A percentile compares a stretch with the other conserved stretches of the same genome.
Conservation (phyloP, 371 early-diverging fungal genomes). For the Mucor irregularis region DNA sequence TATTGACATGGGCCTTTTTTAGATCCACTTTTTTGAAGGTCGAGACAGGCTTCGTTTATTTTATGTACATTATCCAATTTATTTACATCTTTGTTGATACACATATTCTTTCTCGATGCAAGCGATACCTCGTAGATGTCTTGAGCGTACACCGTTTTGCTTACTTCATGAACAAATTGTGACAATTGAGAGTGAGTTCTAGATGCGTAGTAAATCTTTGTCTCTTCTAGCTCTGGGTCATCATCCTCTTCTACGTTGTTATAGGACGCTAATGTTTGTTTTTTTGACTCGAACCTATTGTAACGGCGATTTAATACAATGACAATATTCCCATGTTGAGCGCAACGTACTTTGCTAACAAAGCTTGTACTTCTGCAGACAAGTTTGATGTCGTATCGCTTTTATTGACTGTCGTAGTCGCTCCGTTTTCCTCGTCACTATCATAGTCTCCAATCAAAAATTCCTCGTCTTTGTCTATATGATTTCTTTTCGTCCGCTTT, state of each 20-base stretch:
- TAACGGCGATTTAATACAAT: neutral
- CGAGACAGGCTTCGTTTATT: constrained; percentile 82
- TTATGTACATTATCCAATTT: constrained; percentile 46
- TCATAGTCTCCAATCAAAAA: constrained; percentile 69
- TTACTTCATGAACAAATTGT: constrained; percentile 88
- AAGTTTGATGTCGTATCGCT: constrained; percentile 25
- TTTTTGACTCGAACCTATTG: constrained; percentile 17
- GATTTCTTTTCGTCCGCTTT: neutral
- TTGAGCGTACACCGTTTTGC: constrained; percentile 74
- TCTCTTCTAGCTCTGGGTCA: constrained; percentile 29
- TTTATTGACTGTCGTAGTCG: neutral
- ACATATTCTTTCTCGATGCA: constrained; percentile 85
- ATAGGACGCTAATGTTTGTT: constrained; percentile 4
- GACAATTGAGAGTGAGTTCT: constrained; percentile 94
- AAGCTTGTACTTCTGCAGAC: constrained; percentile 57
- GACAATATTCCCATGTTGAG: neutral
- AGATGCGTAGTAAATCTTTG: constrained; percentile 74
- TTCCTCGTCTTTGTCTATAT: constrained; percentile 41
- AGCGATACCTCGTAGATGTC: constrained; percentile 68
- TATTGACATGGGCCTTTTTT: constrained; percentile 53
- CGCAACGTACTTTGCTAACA: constrained; percentile 48
- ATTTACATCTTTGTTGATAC: constrained; percentile 72
- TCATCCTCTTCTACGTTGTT: constrained; percentile 25
- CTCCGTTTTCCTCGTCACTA: constrained; percentile 54
- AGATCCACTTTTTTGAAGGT: constrained; percentile 62